phyloP scores from a whole-genome alignment of 768 basidiomycete genomes.

The Naganishia friedmannii region DNA sequence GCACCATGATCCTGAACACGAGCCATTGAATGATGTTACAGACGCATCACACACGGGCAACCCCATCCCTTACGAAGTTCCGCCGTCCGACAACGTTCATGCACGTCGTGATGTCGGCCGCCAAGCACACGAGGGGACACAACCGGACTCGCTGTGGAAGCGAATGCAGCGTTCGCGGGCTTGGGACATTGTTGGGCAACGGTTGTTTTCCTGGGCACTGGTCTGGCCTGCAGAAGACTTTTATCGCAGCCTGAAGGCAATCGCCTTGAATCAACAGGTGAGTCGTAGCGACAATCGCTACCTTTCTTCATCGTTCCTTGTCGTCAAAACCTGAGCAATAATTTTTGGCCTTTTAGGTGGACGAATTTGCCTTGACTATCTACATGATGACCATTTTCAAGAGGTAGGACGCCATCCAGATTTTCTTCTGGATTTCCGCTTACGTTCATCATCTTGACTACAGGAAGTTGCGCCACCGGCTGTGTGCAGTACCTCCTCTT shows the following conservation, averaged over 20 bases:
- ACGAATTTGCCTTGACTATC: conserved; percentile 48
- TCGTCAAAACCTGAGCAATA: not conserved
- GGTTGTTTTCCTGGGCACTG: conserved; percentile 50
- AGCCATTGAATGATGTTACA: not conserved
- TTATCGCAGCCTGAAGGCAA: conserved; percentile 41
- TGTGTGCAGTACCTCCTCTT: conserved; percentile 38
- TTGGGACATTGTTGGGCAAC: conserved; percentile 49
- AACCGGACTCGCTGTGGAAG: not conserved
- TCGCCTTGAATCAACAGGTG: conserved; percentile 46
- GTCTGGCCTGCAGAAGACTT: conserved; percentile 49
- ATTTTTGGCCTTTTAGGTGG: conserved; percentile 24
- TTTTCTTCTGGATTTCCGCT: not conserved
- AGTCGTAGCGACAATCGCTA: not conserved
- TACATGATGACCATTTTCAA: conserved; percentile 51
- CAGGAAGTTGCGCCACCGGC: conserved; percentile 38
- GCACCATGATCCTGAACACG: not conserved
- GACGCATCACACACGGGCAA: not conserved
- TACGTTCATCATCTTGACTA: not conserved
- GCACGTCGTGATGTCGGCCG: not conserved
- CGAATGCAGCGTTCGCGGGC: conserved; percentile 30
- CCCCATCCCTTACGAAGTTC: not conserved
- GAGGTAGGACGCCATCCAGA: conserved; percentile 32
- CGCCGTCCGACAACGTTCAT: not conserved
- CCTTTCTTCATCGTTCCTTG: not conserved
- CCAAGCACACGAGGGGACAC: not conserved